These are phyloP conservation scores for Suillus discolor DNA, from an alignment of 768 basidiomycete genomes.

Conservation along the genomic window DNA sequence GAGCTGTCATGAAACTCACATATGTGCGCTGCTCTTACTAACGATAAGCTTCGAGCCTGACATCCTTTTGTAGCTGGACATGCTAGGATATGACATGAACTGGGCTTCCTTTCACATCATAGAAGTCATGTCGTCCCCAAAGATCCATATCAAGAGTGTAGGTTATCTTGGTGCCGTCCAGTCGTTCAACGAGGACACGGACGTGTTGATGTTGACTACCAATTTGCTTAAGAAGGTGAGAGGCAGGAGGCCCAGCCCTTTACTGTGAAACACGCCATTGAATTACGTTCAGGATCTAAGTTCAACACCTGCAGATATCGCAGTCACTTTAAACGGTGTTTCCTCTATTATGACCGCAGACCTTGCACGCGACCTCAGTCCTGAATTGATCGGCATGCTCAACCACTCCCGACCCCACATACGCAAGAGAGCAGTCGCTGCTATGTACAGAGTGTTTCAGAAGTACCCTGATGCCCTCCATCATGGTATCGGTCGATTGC, in stretches of 20 bases:
- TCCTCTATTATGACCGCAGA: conserved; percentile 84
- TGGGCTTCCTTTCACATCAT: conserved; percentile 98
- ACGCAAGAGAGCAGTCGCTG: conserved; percentile 87
- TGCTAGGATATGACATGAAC: conserved; percentile 93
- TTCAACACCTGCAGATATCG: conserved; percentile 73
- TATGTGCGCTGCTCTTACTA: conserved; percentile 63
- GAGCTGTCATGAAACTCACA: conserved; percentile 91
- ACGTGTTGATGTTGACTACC: conserved; percentile 96
- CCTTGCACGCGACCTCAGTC: conserved; percentile 87
- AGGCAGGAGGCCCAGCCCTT: not conserved
- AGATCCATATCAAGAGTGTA: conserved; percentile 90
- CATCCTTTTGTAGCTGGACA: conserved; percentile 72
- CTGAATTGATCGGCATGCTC: conserved; percentile 83
- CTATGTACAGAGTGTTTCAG: conserved; percentile 76
- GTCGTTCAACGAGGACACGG: conserved; percentile 92
- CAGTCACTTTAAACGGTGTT: conserved; percentile 79
- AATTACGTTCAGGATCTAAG: conserved; percentile 66
- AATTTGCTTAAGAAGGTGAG: conserved; percentile 92
- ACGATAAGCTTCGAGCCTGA: conserved; percentile 12
- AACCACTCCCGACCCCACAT: conserved; percentile 89
- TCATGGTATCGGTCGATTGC: conserved; percentile 66
- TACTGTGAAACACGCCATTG: conserved; percentile 9
- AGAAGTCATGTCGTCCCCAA: conserved; percentile 95
- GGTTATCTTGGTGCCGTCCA: conserved; percentile 93
- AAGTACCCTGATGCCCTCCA: conserved; percentile 81